A percentile compares a stretch with the other conserved stretches of the same genome.
phyloP scores from a whole-genome alignment of 805 yeast species.

The Schizosaccharomyces lindneri region DNA sequence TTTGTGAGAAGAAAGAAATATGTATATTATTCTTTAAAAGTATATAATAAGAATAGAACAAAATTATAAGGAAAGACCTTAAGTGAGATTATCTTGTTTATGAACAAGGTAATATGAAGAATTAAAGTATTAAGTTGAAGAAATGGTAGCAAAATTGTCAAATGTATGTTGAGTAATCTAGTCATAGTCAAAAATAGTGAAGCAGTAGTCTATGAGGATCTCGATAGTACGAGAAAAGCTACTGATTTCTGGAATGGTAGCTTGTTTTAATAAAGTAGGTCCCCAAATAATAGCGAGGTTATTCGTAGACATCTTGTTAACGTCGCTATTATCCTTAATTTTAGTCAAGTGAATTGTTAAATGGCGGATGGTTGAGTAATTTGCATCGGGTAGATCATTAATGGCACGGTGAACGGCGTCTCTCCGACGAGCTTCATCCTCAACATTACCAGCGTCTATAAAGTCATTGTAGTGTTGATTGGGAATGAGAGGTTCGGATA shows the following conservation, averaged over 20 bases:
- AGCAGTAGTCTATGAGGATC: not conserved
- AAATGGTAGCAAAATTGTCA: not conserved
- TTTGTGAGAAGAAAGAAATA: too few relatives aligned
- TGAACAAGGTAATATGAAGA: not conserved
- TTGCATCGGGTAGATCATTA: conserved; percentile 78
- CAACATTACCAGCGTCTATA: conserved; percentile 44
- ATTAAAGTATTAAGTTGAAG: not conserved
- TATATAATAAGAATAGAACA: not conserved
- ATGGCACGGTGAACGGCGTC: conserved; percentile 66
- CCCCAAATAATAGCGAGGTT: conserved; percentile 88
- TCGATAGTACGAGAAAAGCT: not conserved
- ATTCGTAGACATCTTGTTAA: conserved; percentile 60
- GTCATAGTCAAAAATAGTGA: not conserved
- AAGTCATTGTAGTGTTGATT: conserved; percentile 34
- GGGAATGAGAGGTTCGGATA: conserved; percentile 74
- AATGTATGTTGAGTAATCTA: not conserved
- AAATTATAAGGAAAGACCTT: too few relatives aligned
- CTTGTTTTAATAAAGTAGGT: conserved; percentile 23
- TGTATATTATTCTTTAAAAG: too few relatives aligned
- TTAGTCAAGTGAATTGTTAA: conserved; percentile 41
- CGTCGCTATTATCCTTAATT: conserved; percentile 34
- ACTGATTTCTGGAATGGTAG: not conserved
- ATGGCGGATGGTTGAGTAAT: conserved; percentile 73
- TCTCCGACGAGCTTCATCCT: conserved; percentile 33
- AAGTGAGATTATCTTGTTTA: too few relatives aligned